Base-by-base conservation (phyloP, 2,329 filamentous ascomycete genomes). In the Alternaria rosae region DNA sequence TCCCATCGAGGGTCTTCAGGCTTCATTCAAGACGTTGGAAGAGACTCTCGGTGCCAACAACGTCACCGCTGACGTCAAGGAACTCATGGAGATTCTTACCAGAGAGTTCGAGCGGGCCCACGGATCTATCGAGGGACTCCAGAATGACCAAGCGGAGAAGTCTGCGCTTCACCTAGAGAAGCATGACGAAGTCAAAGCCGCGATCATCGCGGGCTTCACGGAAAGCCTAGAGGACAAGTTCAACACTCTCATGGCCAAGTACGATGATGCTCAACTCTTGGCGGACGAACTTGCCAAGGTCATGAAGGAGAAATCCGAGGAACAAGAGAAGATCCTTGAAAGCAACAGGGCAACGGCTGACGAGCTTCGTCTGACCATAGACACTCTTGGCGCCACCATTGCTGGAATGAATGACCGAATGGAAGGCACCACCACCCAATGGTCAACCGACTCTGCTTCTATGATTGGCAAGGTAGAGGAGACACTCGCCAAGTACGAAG, bases 71-170 rank as follows among this genome's bases (percentile, higher is more conserved):
- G 82, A 84, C 58, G 77, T 85, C 53, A 84, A 91, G 67, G 84
- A 86, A 44, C 82, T 94, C 61, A 85, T 89, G 72, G 89, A 91
- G 71, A 87, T 89, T 3, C 89, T 98, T 79, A 93, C 91, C 77
- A 83, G 87, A 1, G 94, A 97, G 75, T 97, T 98, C 62, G 93
- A 97, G 72, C 91, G 94, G 65, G 90, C 92, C 11, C 91, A 92
- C 69, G 89, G 89, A 15, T 88, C 91, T n/a, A 86, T 95, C 23
- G 90, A 92, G 59, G 91, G 91, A 7, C 86, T 89, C 54, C 95
- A 94, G 80, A 84, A 92, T n/a, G 92, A 97, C 64, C 87, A 89
- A 4, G 92, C 88, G 43, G 85, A 89, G 69, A 84, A 86, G 54
- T 83, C 86, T 45, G 82, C 85, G 3, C 82, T 85, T 15, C 73